Evolutionary conservation across 805 yeast species (phyloP).

Genomic region (Metschnikowia noctiluminum): DNA sequence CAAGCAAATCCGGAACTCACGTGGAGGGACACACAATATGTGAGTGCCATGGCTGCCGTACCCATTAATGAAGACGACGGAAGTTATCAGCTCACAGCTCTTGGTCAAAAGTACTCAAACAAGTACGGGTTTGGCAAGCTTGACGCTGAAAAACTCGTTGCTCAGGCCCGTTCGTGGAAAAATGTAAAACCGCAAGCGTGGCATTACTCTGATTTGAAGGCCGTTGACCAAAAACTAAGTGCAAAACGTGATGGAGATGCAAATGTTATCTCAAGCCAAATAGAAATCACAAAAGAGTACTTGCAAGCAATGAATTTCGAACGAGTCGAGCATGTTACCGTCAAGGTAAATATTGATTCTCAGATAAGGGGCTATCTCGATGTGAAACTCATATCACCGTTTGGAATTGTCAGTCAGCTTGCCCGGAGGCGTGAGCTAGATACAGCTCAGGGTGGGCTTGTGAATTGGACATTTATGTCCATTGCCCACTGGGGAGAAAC

Average conservation of each 20-base stretch:
- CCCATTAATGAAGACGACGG: conserved; percentile 68
- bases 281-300: conserved; percentile 45
- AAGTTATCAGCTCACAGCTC: conserved; percentile 68
- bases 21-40: conserved; percentile 94
- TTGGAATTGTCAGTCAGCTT: conserved; percentile 67
- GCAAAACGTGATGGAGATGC: conserved; percentile 12
- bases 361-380: conserved; percentile 66
- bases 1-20: conserved; percentile 83
- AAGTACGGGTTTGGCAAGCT: conserved; percentile 89
- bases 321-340: conserved; percentile 80
- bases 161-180: conserved; percentile 69
- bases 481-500: conserved; percentile 97
- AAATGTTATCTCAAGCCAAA: conserved; percentile 26
- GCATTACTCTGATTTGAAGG: conserved; percentile 49
- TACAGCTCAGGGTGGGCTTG: conserved; percentile 53
- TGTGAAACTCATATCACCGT: conserved; percentile 68
- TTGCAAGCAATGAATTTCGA: conserved; percentile 58
- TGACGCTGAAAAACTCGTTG: conserved; percentile 75
- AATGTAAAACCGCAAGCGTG: conserved; percentile 92
- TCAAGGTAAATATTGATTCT: conserved; percentile 68
- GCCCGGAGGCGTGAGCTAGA: conserved; percentile 69
- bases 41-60: conserved; percentile 67
- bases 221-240: conserved; percentile 27
- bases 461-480: conserved; percentile 88
- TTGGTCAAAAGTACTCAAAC: conserved; percentile 72